Evolutionary conservation across 208 protist species (phyloP).

Genomic region (Acanthamoeba royreba): DNA sequence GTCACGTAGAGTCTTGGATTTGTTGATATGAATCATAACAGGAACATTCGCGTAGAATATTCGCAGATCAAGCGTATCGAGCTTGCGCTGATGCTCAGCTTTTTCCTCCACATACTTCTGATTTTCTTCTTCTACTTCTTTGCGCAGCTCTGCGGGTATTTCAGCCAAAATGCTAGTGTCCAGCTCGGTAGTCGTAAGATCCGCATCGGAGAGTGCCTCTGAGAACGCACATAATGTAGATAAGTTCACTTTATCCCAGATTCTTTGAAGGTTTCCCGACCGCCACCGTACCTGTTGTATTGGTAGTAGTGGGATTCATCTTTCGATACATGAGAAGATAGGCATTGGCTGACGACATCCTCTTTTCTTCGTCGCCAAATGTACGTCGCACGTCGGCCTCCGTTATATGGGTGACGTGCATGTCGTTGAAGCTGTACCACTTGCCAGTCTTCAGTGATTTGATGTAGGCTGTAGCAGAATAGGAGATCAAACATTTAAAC

Average conservation of each 20-base stretch:
- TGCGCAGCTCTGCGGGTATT: neutral
- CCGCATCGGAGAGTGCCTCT: too few species aligned
- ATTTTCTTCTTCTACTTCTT: conserved; percentile 33
- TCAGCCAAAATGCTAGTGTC: neutral
- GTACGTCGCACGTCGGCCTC: neutral
- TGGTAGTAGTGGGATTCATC: neutral
- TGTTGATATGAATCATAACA: neutral
- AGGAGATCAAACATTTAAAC: neutral
- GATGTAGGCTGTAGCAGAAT: conserved; percentile 39
- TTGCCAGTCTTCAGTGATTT: neutral
- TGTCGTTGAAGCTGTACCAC: conserved; percentile 63
- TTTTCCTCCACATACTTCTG: neutral
- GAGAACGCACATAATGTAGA: too few species aligned
- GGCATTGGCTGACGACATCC: neutral
- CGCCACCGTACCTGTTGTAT: too few species aligned
- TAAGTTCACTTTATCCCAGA: too few species aligned
- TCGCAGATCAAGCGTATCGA: conserved; percentile 37
- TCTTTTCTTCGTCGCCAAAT: conserved; percentile 35
- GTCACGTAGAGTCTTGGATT: neutral
- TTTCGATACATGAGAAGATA: conserved; percentile 41
- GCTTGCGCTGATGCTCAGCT: conserved; percentile 4
- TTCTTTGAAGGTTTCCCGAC: too few species aligned
- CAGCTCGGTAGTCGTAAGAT: neutral
- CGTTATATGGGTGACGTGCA: conserved; percentile 24
- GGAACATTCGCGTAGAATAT: conserved; percentile 24